phyloP scores from a whole-genome alignment of 306 rosid species.

The Hippophae rhamnoides region DNA sequence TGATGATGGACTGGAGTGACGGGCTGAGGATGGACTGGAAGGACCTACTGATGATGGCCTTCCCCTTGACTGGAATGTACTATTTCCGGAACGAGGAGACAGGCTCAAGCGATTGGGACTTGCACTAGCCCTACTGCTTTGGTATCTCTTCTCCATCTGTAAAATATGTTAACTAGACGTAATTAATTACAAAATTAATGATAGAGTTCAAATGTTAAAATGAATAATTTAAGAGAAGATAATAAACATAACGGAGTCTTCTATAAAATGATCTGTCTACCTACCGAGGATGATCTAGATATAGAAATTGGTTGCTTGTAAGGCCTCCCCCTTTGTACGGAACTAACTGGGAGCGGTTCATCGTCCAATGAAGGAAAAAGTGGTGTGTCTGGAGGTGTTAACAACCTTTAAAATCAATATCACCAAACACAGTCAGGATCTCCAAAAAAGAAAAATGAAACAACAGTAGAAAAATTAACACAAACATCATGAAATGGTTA shows the following conservation, averaged over 20 bases:
- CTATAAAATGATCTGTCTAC: slow-evolving; percentile 21
- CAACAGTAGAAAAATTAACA: background rate
- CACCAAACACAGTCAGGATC: slow-evolving; percentile 12
- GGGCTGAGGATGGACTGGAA: too few relatives aligned
- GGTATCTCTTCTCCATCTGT: slow-evolving; percentile 80
- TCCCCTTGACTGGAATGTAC: slow-evolving; percentile 54
- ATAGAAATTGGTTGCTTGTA: slow-evolving; percentile 78
- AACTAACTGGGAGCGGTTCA: slow-evolving; percentile 35
- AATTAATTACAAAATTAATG: slow-evolving; percentile 9
- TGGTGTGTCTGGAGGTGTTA: slow-evolving; percentile 85
- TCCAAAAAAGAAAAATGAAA: slow-evolving; percentile 3
- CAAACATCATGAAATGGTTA: background rate
- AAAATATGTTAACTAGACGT: slow-evolving; percentile 3
- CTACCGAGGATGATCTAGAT: slow-evolving; percentile 77
- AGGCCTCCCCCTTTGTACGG: slow-evolving; percentile 60
- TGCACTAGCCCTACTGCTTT: slow-evolving; percentile 81
- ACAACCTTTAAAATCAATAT: slow-evolving; percentile 44
- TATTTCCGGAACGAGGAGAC: slow-evolving; percentile 64
- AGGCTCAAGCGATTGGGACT: slow-evolving; percentile 78
- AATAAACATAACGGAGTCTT: slow-evolving; percentile 10
- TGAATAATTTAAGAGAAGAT: slow-evolving; percentile 5
- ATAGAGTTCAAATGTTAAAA: slow-evolving; percentile 10
- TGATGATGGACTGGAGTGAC: slow-evolving; percentile 33
- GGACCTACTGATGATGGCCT: slow-evolving; percentile 24
- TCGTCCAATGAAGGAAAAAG: slow-evolving; percentile 79